Evolutionary conservation across 2,329 filamentous ascomycete species (phyloP).

Genomic region (Mycocentrospora acerina): DNA sequence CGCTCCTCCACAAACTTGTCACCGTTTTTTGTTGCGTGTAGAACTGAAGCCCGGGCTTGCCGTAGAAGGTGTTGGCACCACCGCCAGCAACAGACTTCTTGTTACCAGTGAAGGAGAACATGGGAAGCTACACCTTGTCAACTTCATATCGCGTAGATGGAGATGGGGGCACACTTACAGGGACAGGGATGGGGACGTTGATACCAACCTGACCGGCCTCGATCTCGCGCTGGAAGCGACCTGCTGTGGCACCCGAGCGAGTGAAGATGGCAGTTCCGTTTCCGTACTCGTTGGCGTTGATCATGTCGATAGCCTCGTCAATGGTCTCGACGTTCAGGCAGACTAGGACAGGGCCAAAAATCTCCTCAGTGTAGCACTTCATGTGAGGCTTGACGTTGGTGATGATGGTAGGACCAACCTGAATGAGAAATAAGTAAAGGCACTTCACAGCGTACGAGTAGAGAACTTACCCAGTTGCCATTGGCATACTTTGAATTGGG

Average conservation of each 20-base stretch:
- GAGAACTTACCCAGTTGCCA: slow-evolving; percentile 68
- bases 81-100: slow-evolving; percentile 91
- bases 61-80: slow-evolving; percentile 93
- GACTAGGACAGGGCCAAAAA: slow-evolving; percentile 82
- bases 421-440: slow-evolving; percentile 14
- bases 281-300: slow-evolving; percentile 84
- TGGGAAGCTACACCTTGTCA: slow-evolving; percentile 48
- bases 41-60: slow-evolving; percentile 86
- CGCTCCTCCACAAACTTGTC: slow-evolving; percentile 82
- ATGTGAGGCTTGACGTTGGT: slow-evolving; percentile 77
- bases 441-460: background rate
- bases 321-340: slow-evolving; percentile 77
- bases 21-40: slow-evolving; percentile 99
- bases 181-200: slow-evolving; percentile 75
- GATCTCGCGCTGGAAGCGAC: slow-evolving; percentile 76
- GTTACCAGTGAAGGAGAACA: slow-evolving; percentile 67
- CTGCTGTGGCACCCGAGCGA: slow-evolving; percentile 72
- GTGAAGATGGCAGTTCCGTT: slow-evolving; percentile 88
- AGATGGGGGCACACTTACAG: slow-evolving; percentile 28
- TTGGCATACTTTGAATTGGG: slow-evolving; percentile 73
- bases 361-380: slow-evolving; percentile 83
- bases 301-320: slow-evolving; percentile 76
- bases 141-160: background rate
- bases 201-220: slow-evolving; percentile 85
- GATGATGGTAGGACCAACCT: slow-evolving; percentile 81